Percentiles rank a stretch among this genome's conserved stretches.
These are phyloP conservation scores for Mycosarcoma mackinlayi DNA, from an alignment of 1,284 basidiomycete species.

Conservation along the genomic window DNA sequence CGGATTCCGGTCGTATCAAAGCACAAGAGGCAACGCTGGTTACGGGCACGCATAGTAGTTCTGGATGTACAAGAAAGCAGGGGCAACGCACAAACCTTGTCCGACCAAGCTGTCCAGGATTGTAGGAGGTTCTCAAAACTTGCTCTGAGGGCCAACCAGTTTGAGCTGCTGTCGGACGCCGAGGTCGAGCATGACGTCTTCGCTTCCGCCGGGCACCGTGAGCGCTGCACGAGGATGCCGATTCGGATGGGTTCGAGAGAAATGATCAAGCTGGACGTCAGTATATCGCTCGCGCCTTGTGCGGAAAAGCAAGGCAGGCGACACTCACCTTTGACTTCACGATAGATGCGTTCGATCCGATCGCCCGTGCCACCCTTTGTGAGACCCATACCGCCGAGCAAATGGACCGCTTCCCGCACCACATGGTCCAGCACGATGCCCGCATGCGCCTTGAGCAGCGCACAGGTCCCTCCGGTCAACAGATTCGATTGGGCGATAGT, in stretches of 20 bases:
- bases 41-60: too few species aligned
- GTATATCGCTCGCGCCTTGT: not conserved
- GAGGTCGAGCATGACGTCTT: constrained; percentile 58
- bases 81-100: too few species aligned
- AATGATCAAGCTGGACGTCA: too few species aligned
- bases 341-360: constrained; percentile 57
- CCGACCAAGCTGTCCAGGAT: too few species aligned
- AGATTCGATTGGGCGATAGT: constrained; percentile 46
- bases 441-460: constrained; percentile 61
- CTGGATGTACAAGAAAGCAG: too few species aligned
- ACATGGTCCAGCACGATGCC: constrained; percentile 57
- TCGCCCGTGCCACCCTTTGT: constrained; percentile 60
- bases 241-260: too few species aligned
- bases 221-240: constrained; percentile 10
- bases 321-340: constrained; percentile 52
- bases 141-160: constrained; percentile 45
- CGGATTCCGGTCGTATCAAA: too few species aligned
- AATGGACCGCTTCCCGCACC: constrained; percentile 47
- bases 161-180: constrained; percentile 59
- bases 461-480: constrained; percentile 54
- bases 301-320: not conserved
- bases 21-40: too few species aligned
- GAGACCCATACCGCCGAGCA: constrained; percentile 59
- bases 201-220: constrained; percentile 55
- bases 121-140: constrained; percentile 12